Conservation (phyloP, 2,329 filamentous ascomycete species). For the Clonostachys solani region DNA sequence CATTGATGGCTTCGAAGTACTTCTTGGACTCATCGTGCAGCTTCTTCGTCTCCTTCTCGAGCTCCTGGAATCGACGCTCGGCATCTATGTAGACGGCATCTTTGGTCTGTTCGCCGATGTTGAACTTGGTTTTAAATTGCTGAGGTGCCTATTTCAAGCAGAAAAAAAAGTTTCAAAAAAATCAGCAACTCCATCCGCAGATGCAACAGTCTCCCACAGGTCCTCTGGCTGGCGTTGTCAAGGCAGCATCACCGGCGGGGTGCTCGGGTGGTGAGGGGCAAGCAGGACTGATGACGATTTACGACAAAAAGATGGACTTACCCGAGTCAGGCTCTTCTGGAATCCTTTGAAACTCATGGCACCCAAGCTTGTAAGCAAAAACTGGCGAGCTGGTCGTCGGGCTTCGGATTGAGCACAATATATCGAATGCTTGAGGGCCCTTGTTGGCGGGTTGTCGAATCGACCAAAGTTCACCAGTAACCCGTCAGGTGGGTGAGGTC, state of each 20-base stretch:
- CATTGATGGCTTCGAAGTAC: slow-evolving; percentile 97
- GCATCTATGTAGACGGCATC: slow-evolving; percentile 93
- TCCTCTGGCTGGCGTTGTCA: no score
- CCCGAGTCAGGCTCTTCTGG: slow-evolving; percentile 82
- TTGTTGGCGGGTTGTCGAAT: no score
- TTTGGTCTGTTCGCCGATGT: slow-evolving; percentile 92
- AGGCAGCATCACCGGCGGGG: not conserved
- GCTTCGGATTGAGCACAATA: no score
- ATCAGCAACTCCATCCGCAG: no score
- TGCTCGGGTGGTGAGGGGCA: slow-evolving; percentile 22
- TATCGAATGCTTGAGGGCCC: no score
- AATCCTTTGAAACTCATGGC: slow-evolving; percentile 97
- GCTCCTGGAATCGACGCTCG: slow-evolving; percentile 87
- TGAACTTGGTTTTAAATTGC: slow-evolving; percentile 87
- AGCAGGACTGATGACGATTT: slow-evolving; percentile 6
- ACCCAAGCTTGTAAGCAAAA: no score
- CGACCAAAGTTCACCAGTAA: no score
- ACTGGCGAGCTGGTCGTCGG: no score
- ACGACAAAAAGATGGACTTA: slow-evolving; percentile 35
- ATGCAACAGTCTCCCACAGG: no score
- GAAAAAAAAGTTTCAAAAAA: no score
- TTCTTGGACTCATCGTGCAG: slow-evolving; percentile 96
- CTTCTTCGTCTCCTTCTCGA: slow-evolving; percentile 94
- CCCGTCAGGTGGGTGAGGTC: no score
- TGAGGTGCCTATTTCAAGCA: slow-evolving; percentile 66